Evolutionary conservation across 768 basidiomycete species (phyloP), one percentile per base, ranked within the genome.

Genomic region (Daedalea quercina): DNA sequence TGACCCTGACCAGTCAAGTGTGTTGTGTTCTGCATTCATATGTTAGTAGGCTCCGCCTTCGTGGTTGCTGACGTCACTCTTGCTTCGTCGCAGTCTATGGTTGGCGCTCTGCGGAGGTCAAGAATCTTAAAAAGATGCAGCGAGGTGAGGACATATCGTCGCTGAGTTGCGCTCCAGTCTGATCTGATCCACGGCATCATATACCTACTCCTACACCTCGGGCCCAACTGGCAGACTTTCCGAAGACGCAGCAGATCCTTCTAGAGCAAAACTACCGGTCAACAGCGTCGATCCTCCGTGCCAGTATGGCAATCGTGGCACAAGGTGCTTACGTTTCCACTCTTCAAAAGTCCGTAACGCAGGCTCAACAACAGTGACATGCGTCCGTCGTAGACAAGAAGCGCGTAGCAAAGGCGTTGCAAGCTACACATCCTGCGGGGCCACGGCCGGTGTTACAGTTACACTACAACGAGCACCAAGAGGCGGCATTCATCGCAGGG

Each of bases 1-100:
- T 0, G 92, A 94, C 69, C 92, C 92, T 0, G 92, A 94, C 65
- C 92, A 94, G 64, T 90, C 89, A 0, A 93, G 85, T 84, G 58
- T 24, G 73, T 50, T 12, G 9, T 9, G 20, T 24, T 20, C 22
- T 9, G n/a, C n/a, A n/a, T n/a, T n/a, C n/a, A n/a, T n/a, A n/a
- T n/a, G n/a, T n/a, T n/a, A n/a, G n/a, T n/a, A n/a, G n/a, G n/a
- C n/a, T n/a, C n/a, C n/a, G n/a, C n/a, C n/a, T n/a, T n/a, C n/a
- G n/a, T n/a, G n/a, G 43, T 26, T 50, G 7, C 15, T 17, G 17
- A n/a, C 13, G 12, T 26, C 22, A 1, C 41, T 31, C 24, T 22
- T 52, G 11, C 48, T 9, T 24, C 37, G 47, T 57, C 28, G 43
- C 52, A 84, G 81, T 92, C 40, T 92, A 92, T 59, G 90, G 89